Evolutionary conservation across 495 filamentous ascomycete species (phyloP).

Genomic region (Letharia columbiana): DNA sequence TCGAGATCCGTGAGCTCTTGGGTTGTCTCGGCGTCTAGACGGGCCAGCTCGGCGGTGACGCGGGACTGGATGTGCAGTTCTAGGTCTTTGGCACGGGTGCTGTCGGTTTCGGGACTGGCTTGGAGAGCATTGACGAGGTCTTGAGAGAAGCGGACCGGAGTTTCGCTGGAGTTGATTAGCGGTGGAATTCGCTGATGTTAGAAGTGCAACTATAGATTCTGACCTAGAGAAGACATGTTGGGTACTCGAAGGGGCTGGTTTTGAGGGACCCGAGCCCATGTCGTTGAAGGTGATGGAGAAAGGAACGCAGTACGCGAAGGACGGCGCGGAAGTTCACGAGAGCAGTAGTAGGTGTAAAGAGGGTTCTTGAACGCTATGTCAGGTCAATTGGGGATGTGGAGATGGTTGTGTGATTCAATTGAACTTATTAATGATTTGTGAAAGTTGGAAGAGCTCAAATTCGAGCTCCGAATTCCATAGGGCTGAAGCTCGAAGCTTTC

Average conservation of each 20-base stretch:
- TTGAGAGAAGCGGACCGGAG: slow-evolving; percentile 78
- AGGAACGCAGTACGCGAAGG: too few species aligned
- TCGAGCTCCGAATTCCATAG: background rate
- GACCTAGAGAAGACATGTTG: slow-evolving; percentile 49
- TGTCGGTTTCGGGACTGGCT: slow-evolving; percentile 74
- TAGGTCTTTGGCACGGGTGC: slow-evolving; percentile 68
- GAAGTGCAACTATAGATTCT: background rate
- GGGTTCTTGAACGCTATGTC: background rate
- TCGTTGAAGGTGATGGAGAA: slow-evolving; percentile 3
- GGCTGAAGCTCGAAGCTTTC: background rate
- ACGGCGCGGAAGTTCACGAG: background rate
- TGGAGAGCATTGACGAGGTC: slow-evolving; percentile 76
- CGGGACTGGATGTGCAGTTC: slow-evolving; percentile 86
- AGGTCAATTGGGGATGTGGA: background rate
- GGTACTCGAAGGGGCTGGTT: slow-evolving; percentile 42
- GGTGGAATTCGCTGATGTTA: background rate
- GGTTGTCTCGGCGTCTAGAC: slow-evolving; percentile 51
- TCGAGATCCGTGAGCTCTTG: slow-evolving; percentile 54
- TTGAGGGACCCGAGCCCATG: slow-evolving; percentile 48
- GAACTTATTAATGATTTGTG: background rate
- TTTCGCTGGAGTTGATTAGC: slow-evolving; percentile 47
- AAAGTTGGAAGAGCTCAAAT: background rate
- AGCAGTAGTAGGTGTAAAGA: too few species aligned
- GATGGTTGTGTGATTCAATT: background rate
- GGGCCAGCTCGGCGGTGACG: slow-evolving; percentile 74